Conservation (phyloP, 2,329 filamentous ascomycete species). For the Penicillium sp. region DNA sequence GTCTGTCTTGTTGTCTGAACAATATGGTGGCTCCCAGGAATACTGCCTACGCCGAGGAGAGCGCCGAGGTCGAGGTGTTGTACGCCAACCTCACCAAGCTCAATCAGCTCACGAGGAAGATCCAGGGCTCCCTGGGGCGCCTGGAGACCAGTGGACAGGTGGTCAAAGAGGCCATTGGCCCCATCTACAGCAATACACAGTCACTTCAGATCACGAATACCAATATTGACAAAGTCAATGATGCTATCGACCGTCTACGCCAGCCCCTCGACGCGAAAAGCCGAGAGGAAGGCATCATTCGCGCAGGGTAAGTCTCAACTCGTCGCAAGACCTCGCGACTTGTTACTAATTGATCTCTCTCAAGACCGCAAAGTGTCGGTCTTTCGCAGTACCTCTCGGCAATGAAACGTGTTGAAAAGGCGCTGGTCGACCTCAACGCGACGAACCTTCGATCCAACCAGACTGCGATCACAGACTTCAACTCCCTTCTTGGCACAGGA, state of each 20-base stretch:
- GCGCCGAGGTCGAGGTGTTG: slow-evolving; percentile 65
- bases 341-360: slow-evolving; percentile 1
- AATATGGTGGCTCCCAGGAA: slow-evolving; percentile 56
- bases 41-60: slow-evolving; percentile 62
- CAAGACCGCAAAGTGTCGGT: slow-evolving; percentile 73
- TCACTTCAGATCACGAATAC: slow-evolving; percentile 80
- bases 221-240: slow-evolving; percentile 83
- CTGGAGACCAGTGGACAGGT: slow-evolving; percentile 86
- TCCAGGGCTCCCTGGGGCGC: slow-evolving; percentile 79
- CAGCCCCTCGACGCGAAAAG: slow-evolving; percentile 91
- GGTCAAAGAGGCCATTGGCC: slow-evolving; percentile 86
- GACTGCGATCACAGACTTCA: slow-evolving; percentile 78
- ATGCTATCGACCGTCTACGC: slow-evolving; percentile 82
- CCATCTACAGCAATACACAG: slow-evolving; percentile 88
- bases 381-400: slow-evolving; percentile 83
- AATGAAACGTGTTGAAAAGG: slow-evolving; percentile 81
- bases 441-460: slow-evolving; percentile 94
- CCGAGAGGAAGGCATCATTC: slow-evolving; percentile 87
- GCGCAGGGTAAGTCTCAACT: slow-evolving; percentile 60
- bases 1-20: slow-evolving; percentile 18
- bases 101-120: slow-evolving; percentile 89
- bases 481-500: slow-evolving; percentile 71
- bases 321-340: neutral
- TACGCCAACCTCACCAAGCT: slow-evolving; percentile 82
- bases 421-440: slow-evolving; percentile 77